A percentile compares a stretch with the other conserved stretches of the same genome.
phyloP scores from a whole-genome alignment of 768 basidiomycete genomes.

The Trametes sanguinea region DNA sequence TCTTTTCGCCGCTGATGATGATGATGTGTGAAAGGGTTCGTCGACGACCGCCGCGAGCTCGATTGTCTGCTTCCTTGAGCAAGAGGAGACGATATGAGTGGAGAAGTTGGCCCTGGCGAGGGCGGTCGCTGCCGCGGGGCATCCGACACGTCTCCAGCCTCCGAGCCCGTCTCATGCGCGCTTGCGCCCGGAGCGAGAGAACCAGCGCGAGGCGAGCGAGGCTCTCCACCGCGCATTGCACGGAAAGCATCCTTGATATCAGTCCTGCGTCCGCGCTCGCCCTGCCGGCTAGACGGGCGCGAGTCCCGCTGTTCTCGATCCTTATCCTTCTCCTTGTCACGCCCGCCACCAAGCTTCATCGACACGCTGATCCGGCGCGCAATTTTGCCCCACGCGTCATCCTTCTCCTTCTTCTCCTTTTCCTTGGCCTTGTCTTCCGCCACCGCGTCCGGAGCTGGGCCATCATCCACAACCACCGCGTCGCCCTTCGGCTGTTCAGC shows the following conservation, averaged over 20 bases:
- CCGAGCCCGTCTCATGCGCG: slow-evolving; percentile 9
- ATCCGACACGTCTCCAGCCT: slow-evolving; percentile 15
- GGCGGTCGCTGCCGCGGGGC: not conserved
- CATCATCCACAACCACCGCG: slow-evolving; percentile 13
- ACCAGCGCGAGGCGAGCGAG: slow-evolving; percentile 6
- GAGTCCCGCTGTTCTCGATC: slow-evolving; percentile 27
- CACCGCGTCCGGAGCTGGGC: slow-evolving; percentile 20
- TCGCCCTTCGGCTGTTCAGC: slow-evolving; percentile 39
- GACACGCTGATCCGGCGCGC: slow-evolving; percentile 63
- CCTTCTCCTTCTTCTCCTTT: slow-evolving; percentile 38
- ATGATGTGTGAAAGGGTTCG: slow-evolving; percentile 17
- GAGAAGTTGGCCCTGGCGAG: slow-evolving; percentile 8
- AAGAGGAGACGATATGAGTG: slow-evolving; percentile 4
- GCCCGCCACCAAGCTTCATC: slow-evolving; percentile 42
- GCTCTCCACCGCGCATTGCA: slow-evolving; percentile 11
- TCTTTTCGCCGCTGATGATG: slow-evolving; percentile 1
- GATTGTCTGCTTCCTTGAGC: slow-evolving; percentile 4
- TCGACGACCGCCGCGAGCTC: slow-evolving; percentile 13
- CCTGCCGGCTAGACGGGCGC: slow-evolving; percentile 24
- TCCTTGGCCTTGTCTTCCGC: slow-evolving; percentile 37
- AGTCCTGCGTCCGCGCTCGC: slow-evolving; percentile 29
- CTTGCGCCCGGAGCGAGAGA: slow-evolving; percentile 13
- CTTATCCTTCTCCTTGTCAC: slow-evolving; percentile 29
- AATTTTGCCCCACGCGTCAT: slow-evolving; percentile 63
- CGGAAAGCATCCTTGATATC: slow-evolving; percentile 36